phyloP scores from a whole-genome alignment of 2,329 filamentous ascomycete genomes.

The Alternaria ethzedia region DNA sequence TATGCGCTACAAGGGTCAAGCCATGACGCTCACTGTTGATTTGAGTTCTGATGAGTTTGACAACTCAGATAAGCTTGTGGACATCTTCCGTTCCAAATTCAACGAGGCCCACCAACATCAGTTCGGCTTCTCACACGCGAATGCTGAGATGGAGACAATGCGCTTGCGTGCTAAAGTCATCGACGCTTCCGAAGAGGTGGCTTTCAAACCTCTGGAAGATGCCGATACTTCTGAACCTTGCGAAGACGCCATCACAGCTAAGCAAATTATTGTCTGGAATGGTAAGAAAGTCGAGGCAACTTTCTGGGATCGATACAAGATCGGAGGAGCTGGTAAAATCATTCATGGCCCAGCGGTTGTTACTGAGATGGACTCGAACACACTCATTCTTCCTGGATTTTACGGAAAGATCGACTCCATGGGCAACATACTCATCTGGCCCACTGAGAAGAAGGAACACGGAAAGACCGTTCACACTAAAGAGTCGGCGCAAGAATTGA shows the following conservation, averaged over 20 bases:
- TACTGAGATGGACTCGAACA: conserved; percentile 61
- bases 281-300: conserved; percentile 51
- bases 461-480: conserved; percentile 41
- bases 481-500: conserved; percentile 47
- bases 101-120: conserved; percentile 53
- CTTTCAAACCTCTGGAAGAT: conserved; percentile 45
- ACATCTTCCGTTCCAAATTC: conserved; percentile 49
- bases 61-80: conserved; percentile 37
- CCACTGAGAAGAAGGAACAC: conserved; percentile 39
- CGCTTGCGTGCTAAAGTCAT: conserved; percentile 54
- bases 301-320: conserved; percentile 54
- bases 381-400: conserved; percentile 56
- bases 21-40: conserved; percentile 43
- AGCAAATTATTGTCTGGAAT: conserved; percentile 50
- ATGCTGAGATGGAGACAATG: conserved; percentile 57
- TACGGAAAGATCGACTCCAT: conserved; percentile 56
- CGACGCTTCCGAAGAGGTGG: conserved; percentile 52
- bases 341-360: conserved; percentile 56
- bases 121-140: conserved; percentile 54
- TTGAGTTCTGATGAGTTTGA: conserved; percentile 47
- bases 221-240: conserved; percentile 37
- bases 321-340: conserved; percentile 51
- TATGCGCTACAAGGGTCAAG: conserved; percentile 58
- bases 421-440: conserved; percentile 58
- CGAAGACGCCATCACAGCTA: conserved; percentile 46